A percentile compares a stretch with the other conserved stretches of the same genome.
Evolutionary conservation across 163 green algal genomes (phyloP).

Genomic region (Prototheca cutis): DNA sequence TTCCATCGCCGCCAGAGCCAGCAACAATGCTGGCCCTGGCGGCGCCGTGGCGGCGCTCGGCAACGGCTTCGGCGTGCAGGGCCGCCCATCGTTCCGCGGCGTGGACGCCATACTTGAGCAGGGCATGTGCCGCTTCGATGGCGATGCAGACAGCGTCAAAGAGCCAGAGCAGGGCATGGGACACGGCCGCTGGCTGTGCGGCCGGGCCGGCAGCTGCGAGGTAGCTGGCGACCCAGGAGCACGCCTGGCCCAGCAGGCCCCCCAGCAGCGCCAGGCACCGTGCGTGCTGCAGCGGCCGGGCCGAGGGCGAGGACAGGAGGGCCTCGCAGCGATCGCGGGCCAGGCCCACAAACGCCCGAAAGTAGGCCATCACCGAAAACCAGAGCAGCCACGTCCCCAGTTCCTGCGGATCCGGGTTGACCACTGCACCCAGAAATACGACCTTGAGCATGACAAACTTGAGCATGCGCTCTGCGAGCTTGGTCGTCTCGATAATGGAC

Average conservation of each 20-base stretch:
- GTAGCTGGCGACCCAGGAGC: conserved; percentile 22
- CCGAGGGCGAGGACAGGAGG: conserved; percentile 23
- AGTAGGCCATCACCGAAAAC: conserved; percentile 13
- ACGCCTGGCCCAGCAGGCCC: conserved; percentile 20
- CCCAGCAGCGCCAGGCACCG: conserved; percentile 19
- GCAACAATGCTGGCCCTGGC: no score
- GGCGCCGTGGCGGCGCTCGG: neutral
- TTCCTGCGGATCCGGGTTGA: conserved; percentile 6
- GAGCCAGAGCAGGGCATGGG: conserved; percentile 26
- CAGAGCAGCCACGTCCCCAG: conserved; percentile 8
- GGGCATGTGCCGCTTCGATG: conserved; percentile 19
- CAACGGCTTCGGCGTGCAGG: neutral
- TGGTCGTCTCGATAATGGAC: conserved; percentile 13
- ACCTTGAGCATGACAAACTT: conserved; percentile 33
- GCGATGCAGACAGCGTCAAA: conserved; percentile 24
- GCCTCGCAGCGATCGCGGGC: conserved; percentile 17
- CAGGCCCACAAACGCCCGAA: conserved; percentile 23
- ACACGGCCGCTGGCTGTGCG: neutral
- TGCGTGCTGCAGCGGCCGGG: conserved; percentile 13
- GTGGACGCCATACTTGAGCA: conserved; percentile 21
- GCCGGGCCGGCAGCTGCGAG: neutral
- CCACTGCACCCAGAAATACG: conserved; percentile 22
- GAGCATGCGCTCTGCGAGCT: conserved; percentile 28
- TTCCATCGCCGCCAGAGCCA: no score
- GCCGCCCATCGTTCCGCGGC: conserved; percentile 4